These are phyloP conservation scores for Saussurea involucrata DNA, from an alignment of 129 eudicot species.

Conservation along the genomic window DNA sequence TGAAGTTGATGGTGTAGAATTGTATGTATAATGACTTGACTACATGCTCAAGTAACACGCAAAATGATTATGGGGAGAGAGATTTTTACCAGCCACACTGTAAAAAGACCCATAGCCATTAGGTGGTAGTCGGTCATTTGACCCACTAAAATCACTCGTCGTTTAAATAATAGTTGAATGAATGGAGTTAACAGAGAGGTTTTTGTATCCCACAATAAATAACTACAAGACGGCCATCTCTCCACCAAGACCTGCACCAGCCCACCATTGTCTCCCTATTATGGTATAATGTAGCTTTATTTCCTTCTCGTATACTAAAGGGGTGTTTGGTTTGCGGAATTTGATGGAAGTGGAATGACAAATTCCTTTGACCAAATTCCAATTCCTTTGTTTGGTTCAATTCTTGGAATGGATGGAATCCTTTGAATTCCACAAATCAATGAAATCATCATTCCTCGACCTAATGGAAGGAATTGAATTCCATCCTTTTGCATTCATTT, in stretches of 20 bases:
- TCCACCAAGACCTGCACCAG: background rate
- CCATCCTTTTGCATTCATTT: too few species aligned
- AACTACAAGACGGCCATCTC: background rate
- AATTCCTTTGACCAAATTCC: too few species aligned
- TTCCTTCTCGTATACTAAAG: background rate
- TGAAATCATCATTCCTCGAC: too few species aligned
- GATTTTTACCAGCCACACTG: conserved; percentile 9
- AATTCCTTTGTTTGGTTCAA: too few species aligned
- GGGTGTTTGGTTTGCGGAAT: too few species aligned
- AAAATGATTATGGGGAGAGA: conserved; percentile 1
- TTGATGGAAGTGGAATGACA: too few species aligned
- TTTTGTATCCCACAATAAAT: background rate
- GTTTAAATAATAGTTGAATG: conserved; percentile 10
- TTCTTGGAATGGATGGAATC: too few species aligned
- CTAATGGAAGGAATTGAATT: too few species aligned
- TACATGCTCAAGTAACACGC: conserved; percentile 21
- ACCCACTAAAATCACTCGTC: conserved; percentile 1
- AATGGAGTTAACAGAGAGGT: conserved; percentile 12
- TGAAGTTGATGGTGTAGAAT: conserved; percentile 14
- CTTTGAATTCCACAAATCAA: too few species aligned
- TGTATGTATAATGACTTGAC: background rate
- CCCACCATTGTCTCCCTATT: background rate
- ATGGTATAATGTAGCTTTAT: background rate
- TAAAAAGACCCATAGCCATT: background rate
- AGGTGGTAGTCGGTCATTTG: background rate